phyloP scores from a whole-genome alignment of 495 filamentous ascomycete species.

The Parathielavia appendiculata region DNA sequence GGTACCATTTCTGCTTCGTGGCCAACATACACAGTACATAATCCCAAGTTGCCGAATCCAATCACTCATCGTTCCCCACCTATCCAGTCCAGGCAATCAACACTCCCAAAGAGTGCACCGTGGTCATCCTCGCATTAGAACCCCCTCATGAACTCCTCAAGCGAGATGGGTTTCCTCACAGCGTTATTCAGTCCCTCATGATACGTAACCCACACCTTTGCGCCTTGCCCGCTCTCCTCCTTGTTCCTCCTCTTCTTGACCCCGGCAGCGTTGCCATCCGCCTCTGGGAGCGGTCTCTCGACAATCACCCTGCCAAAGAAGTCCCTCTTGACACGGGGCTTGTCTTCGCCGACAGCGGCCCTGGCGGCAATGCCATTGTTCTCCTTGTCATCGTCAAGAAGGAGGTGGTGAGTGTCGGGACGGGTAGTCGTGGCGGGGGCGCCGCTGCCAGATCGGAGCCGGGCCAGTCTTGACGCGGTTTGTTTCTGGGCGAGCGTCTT shows the following conservation, averaged over 20 bases:
- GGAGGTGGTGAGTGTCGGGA: neutral
- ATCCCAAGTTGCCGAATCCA: too few species aligned
- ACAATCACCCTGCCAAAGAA: conserved; percentile 80
- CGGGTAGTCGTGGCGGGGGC: conserved; percentile 17
- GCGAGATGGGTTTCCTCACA: conserved; percentile 82
- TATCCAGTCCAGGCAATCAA: too few species aligned
- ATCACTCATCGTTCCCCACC: too few species aligned
- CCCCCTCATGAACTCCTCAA: conserved; percentile 76
- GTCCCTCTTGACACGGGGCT: conserved; percentile 63
- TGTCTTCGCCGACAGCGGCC: conserved; percentile 19
- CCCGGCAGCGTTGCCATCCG: conserved; percentile 35
- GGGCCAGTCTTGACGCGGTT: conserved; percentile 51
- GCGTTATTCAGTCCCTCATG: conserved; percentile 97
- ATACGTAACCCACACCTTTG: conserved; percentile 84
- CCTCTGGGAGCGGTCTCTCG: conserved; percentile 38
- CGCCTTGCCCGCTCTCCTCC: conserved; percentile 36
- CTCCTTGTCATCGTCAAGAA: conserved; percentile 35
- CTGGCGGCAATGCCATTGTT: conserved; percentile 19
- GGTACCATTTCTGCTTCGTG: too few species aligned
- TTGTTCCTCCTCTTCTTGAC: conserved; percentile 23
- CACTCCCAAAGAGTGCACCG: too few species aligned
- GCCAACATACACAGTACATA: too few species aligned
- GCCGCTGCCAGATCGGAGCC: conserved; percentile 42
- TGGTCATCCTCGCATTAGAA: conserved; percentile 34
- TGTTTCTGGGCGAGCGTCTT: conserved; percentile 60